Evolutionary conservation across 768 basidiomycete species (phyloP), one percentile per base, ranked within the genome.

Genomic region (Tylopilus vinaceipallidus): DNA sequence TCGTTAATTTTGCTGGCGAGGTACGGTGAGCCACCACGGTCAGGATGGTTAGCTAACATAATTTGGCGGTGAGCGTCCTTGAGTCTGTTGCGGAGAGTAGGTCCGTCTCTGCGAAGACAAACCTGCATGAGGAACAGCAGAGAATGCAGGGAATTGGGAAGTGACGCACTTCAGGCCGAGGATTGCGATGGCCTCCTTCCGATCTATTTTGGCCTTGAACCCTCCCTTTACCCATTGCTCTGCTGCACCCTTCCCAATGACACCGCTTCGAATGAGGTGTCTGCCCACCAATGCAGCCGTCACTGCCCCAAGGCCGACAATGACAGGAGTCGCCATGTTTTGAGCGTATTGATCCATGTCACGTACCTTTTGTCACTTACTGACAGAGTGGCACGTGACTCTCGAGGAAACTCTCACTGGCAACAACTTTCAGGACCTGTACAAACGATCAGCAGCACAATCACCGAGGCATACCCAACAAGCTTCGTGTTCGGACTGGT

Each of bases 1-100:
- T 99, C 97, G 70, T 99, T 99, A 54, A 98, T 95, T 78, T 99
- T 98, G 62, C 92, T 94, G 12, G 97, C 95, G 42, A 98, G 73
- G 70, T 98, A 99, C 7, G 97, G 97, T n/a, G 94, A 91, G 26
- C 97, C 97, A 29, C 97, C 97, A 53, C 97, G 80, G 75, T 99
- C 97, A 11, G 97, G 97, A 73, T 99, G 97, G 71, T 99, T 99
- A 24, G 93, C 90, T 43, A 98, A 79, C 97, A 99, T 99, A 58
- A 99, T 90, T 32, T 88, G 82, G 47, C 95, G 84, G 71, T 99
- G 97, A 0, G 97, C 94, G 59, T 98, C 95, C 73, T 98, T 98
- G 50, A 98, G 67, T 67, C 77, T 83, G 45, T 65, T 80, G n/a
- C 82, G 79, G n/a, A 95, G 72, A 48, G 75, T 75, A 10, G 90